Base-by-base conservation (phyloP, 1,284 basidiomycete genomes). In the Rhodotorula mucilaginosa region DNA sequence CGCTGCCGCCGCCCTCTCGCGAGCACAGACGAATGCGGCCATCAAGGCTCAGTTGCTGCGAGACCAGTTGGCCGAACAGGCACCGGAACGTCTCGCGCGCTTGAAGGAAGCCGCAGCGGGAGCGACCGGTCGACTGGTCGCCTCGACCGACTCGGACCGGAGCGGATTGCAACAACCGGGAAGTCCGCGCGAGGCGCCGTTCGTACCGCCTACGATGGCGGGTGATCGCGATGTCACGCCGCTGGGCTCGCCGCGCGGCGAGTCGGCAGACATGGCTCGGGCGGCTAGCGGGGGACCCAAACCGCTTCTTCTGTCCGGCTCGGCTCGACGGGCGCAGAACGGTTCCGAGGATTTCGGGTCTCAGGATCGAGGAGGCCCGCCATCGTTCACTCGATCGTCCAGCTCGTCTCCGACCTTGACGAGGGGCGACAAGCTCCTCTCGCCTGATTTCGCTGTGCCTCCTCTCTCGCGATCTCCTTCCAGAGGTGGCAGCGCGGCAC, bases 171-270 rank as follows among this genome's bases (percentile, higher is more conserved):
- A 54, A 8, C 34, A 48, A 3, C 58, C 63, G 6, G 70, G 67
- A 2, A 62, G 58, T 31, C 74, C 74, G 10, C 51, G 71, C 52
- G 72, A 71, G 26, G 60, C 68, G 26, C 75, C 75, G 0, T 76
- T 76, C 56, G 74, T 73, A 1, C 75, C 75, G 18, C 75, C 75
- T 0, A n/a, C 57, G 5, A 61, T 31, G 61, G 15, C 19, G 2
- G 54, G 61, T 5, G 29, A 39, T 15, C 52, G 60, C 8, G 29
- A 23, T 26, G 29, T 64, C n/a, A 39, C 57, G 21, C 56, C 58
- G 18, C 16, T 64, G 4, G 54, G 56, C 3, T 63, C 68, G 16
- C 58, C 65, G 3, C 34, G 46, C 6, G 4, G 61, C 34, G 39
- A 48, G 26, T 58, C 54, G 8, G 39, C 54, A 31, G 56, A 62